Base-by-base conservation (phyloP, 176 grass and related monocot genomes). In the Carex parvula region DNA sequence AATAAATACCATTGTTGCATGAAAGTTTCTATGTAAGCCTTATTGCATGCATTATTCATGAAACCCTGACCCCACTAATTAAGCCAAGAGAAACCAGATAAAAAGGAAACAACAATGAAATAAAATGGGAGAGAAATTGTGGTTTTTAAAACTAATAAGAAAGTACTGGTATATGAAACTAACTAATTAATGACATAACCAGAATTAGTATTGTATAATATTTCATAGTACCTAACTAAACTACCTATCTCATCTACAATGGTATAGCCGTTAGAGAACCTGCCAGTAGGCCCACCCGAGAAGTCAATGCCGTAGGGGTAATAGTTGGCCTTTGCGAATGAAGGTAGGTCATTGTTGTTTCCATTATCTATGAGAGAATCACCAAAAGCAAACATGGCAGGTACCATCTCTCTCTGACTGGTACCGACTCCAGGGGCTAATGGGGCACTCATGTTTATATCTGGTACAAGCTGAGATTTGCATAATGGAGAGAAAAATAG, bases 241-340 rank as follows among this genome's bases (percentile, higher is more conserved):
- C n/a, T 26, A 26, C 26, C 88, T 61, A 89, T 86, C 62, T 89
- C 88, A 84, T 97, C 94, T 35, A 97, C 92, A 86, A 98, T 91
- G 87, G 95, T 98, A 84, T 91, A 94, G 48, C 96, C 96, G 76
- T 95, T 98, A 89, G 91, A 98, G 89, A 98, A 98, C 84, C 96
- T 87, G 7, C 93, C 95, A 4, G 95, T 92, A 0, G 95, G 91
- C 0, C 92, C 95, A 1, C 86, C 92, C 15, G 89, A 87, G 85
- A 94, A 98, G 91, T 95, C 96, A 79, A 98, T 95, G 77, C 93
- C 96, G 41, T 98, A 98, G 53, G 96, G 96, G 35, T 87, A 89
- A 84, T 95, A 98, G 89, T 95, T 95, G 0, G 96, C 96, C 88
- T 93, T 95, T 48, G 96, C 96, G 2, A 95, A 84, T 59, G 96